Evolutionary conservation across 139 green algal species (phyloP).

Genomic region (Chlorella sp.): DNA sequence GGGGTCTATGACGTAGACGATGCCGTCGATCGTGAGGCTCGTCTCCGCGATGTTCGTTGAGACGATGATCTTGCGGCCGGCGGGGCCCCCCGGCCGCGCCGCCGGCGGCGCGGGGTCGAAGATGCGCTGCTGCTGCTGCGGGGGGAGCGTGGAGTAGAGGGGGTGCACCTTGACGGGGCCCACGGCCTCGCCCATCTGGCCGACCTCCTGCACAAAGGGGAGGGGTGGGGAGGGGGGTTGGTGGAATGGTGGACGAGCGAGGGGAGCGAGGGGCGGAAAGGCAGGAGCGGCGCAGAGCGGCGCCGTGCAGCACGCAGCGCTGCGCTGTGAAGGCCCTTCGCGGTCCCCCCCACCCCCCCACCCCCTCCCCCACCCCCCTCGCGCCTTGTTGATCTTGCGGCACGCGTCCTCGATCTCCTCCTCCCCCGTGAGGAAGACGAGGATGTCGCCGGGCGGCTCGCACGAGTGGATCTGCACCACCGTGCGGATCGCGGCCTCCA

Average conservation of each 20-base stretch:
- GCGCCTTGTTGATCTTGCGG: constrained; percentile 85
- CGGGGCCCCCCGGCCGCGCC: constrained; percentile 53
- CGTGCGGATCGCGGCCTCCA: constrained; percentile 97
- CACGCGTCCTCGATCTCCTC: constrained; percentile 99
- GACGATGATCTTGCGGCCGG: constrained; percentile 97
- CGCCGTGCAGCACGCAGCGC: not conserved
- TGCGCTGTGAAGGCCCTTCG: not conserved
- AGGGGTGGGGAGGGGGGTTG: not conserved
- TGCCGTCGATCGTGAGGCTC: constrained; percentile 98
- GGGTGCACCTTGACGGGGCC: constrained; percentile 94
- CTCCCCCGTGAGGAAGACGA: constrained; percentile 99
- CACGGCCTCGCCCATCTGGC: constrained; percentile 48
- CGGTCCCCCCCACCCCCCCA: not conserved
- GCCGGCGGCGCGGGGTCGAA: constrained; percentile 85
- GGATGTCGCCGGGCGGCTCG: constrained; percentile 89
- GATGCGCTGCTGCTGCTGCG: constrained; percentile 95
- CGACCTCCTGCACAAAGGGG: constrained; percentile 8
- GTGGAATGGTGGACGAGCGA: not conserved
- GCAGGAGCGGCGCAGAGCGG: not conserved
- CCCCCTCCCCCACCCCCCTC: constrained; percentile 64
- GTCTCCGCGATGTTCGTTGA: constrained; percentile 99
- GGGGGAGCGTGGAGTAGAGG: constrained; percentile 97
- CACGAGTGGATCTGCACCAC: constrained; percentile 95
- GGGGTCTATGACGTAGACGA: constrained; percentile 99
- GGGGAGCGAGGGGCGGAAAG: not conserved